A percentile compares a stretch with the other conserved stretches of the same genome.
phyloP scores from a whole-genome alignment of 2,329 filamentous ascomycete species.

The Fusarium circinatum region DNA sequence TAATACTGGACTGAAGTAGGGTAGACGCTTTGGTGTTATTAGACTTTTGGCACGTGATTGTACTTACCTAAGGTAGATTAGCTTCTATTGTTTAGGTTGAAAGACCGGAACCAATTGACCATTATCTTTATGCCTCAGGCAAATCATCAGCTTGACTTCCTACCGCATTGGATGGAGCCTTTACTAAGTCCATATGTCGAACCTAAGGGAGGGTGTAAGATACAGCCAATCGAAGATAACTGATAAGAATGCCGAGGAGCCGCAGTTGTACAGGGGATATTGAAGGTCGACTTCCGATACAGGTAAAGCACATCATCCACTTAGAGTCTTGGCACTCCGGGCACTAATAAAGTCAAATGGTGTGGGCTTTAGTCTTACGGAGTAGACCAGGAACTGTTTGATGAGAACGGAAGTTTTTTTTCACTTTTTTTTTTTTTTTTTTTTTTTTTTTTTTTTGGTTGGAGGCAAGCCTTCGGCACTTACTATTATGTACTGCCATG shows the following conservation, averaged over 20 bases:
- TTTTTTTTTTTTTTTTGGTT: too few relatives aligned
- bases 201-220: constrained; percentile 6
- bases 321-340: constrained; percentile 15
- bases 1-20: too few relatives aligned
- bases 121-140: constrained; percentile 22
- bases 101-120: neutral
- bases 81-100: constrained; percentile 12
- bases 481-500: neutral
- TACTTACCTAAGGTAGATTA: too few relatives aligned
- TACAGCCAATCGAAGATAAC: constrained; percentile 16
- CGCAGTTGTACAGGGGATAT: constrained; percentile 21
- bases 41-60: too few relatives aligned
- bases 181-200: constrained; percentile 18
- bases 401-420: neutral
- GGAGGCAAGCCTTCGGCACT: neutral
- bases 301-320: constrained; percentile 34
- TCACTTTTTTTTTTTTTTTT: too few relatives aligned
- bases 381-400: neutral
- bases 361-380: neutral
- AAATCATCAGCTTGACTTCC: neutral
- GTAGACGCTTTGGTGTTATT: too few relatives aligned
- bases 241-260: constrained; percentile 37
- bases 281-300: constrained; percentile 38
- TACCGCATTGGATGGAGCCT: neutral
- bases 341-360: constrained; percentile 3